Conservation (phyloP, 148 eudicot species). For the Cornus suecica region DNA sequence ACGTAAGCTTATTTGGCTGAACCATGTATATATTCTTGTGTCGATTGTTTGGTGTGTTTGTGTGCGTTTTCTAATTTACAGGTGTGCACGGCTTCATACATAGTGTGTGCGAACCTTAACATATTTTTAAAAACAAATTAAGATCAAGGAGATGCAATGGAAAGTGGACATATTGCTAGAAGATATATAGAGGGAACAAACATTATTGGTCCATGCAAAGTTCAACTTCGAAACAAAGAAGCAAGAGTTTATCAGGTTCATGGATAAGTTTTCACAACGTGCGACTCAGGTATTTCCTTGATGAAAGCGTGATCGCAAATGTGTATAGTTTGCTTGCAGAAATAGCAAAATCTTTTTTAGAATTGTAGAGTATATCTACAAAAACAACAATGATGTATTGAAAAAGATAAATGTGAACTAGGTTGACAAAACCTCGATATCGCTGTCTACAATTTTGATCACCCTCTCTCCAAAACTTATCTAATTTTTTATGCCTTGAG, state of each 20-base stretch:
- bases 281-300: slow-evolving; percentile 47
- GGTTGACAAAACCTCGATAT: neutral
- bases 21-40: no score
- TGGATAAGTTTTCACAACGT: slow-evolving; percentile 51
- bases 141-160: slow-evolving; percentile 63
- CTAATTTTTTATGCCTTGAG: neutral
- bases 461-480: no score
- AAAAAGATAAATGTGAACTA: neutral
- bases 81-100: no score
- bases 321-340: neutral
- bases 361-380: neutral
- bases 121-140: slow-evolving; percentile 46
- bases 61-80: no score
- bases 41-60: no score
- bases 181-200: slow-evolving; percentile 71
- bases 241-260: slow-evolving; percentile 51
- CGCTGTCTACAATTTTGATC: no score
- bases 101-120: no score
- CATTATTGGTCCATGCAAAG: slow-evolving; percentile 48
- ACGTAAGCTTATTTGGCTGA: no score
- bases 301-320: neutral
- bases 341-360: neutral
- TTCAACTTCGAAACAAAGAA: slow-evolving; percentile 52
- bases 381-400: no score
- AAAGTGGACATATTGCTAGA: slow-evolving; percentile 48